A percentile compares a stretch with the other conserved stretches of the same genome.
These are phyloP conservation scores for Mycena indigotica DNA, from an alignment of 768 basidiomycete genomes.

Conservation along the genomic window DNA sequence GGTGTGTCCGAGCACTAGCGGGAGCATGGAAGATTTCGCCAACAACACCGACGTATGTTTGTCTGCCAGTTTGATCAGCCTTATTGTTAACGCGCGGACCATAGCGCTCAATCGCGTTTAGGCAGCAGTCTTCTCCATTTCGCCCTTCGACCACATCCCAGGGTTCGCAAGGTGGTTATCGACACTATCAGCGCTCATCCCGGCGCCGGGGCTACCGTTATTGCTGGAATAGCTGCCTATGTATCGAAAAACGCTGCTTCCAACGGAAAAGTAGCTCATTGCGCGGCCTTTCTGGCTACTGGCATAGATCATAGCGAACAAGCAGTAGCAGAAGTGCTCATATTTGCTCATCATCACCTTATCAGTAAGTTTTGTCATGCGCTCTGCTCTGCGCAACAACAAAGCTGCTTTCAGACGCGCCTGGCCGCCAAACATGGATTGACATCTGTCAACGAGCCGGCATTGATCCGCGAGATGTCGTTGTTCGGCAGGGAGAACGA, in stretches of 20 bases:
- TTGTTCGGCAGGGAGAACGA: constrained; percentile 50
- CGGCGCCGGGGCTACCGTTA: constrained; percentile 11
- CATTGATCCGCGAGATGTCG: constrained; percentile 66
- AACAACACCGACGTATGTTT: constrained; percentile 5
- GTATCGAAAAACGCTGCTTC: constrained; percentile 9
- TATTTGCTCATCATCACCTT: constrained; percentile 26
- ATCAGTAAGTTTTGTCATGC: constrained; percentile 39
- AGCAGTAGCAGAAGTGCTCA: constrained; percentile 11
- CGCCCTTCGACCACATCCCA: constrained; percentile 18
- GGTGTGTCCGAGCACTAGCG: constrained; percentile 20
- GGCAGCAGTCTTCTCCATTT: constrained; percentile 18
- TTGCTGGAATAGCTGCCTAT: constrained; percentile 15
- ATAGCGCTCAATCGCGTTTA: constrained; percentile 14
- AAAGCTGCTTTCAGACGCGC: constrained; percentile 8
- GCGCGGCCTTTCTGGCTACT: constrained; percentile 17
- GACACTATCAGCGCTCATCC: constrained; percentile 15
- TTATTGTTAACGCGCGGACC: no score
- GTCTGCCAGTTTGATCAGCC: no score
- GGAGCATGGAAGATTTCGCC: constrained; percentile 11
- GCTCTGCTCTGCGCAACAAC: constrained; percentile 41
- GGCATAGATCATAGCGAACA: constrained; percentile 18
- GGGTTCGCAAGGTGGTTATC: constrained; percentile 14
- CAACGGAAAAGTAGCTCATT: constrained; percentile 10
- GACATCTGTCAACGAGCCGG: constrained; percentile 73
- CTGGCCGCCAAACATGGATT: constrained; percentile 70